Evolutionary conservation across 2,329 filamentous ascomycete species (phyloP), one percentile per base, ranked within the genome.

Genomic region (Aspergillus quadrilineatus): DNA sequence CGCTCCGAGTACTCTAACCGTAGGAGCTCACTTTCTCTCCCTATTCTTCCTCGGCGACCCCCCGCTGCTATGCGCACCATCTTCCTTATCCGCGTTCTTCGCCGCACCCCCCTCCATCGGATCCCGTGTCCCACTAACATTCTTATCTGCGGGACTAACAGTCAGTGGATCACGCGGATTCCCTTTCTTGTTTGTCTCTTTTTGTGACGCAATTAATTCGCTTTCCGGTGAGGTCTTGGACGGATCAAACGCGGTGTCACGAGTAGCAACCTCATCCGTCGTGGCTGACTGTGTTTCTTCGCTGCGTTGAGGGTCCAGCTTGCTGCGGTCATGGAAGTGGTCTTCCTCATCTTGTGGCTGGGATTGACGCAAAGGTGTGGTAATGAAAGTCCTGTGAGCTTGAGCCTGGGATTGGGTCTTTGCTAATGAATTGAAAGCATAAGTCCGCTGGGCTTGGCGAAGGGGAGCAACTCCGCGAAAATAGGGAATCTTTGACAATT

Each of bases 261-360:
- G 77, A 30, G 80, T 76, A 0, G 81, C 79, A 0, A 86, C 81
- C 10, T 83, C 79, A 45, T 86, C 77, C 62, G 86, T 89, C 0
- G 83, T 84, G 3, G 85, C 88, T 49, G 84, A 85, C 68, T 87
- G 85, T 56, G 84, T 84, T 73, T 87, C 84, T 69, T 95, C 89
- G 53, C 81, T 84, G 2, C 82, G 74, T 34, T 83, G 79, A 0
- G 88, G 85, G 57, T 88, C 83, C 34, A 95, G 80, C 2, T 80
- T 80, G 60, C 87, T 81, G 50, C 85, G 82, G 67, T 87, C 80
- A 9, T 63, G 41, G 52, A 42, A 51, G 17, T 41, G 54, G 42
- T 53, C 47, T 34, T 56, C 49, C 47, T 52, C 37, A 8, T 51
- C 39, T 54, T 56, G 52, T 2, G 44, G 44, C 17, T 54, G 36